These are phyloP conservation scores for Hortiboletus flavorubellus DNA, from an alignment of 768 basidiomycete species.

Conservation along the genomic window DNA sequence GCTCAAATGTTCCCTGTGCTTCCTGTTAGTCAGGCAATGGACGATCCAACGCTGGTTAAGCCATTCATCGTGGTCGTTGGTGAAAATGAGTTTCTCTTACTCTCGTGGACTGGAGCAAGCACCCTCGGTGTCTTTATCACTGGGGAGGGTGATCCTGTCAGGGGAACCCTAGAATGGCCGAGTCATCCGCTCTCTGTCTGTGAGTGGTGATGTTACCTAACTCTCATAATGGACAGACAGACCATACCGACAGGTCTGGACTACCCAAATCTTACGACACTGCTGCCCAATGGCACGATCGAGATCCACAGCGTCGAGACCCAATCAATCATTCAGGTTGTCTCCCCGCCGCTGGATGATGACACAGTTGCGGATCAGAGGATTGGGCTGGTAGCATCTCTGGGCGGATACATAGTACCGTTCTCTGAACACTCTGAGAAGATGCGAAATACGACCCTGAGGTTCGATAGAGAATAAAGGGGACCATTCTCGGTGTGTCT, in stretches of 20 bases:
- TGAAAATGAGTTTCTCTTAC: slow-evolving; percentile 78
- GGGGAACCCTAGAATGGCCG: slow-evolving; percentile 87
- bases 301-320: slow-evolving; percentile 80
- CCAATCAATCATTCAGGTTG: slow-evolving; percentile 66
- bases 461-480: slow-evolving; percentile 22
- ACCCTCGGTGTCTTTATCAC: slow-evolving; percentile 88
- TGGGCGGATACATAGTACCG: slow-evolving; percentile 41
- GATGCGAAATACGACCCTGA: slow-evolving; percentile 34
- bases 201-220: slow-evolving; percentile 38
- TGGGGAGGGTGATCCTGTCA: slow-evolving; percentile 79
- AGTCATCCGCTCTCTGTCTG: slow-evolving; percentile 73
- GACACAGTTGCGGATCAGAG: slow-evolving; percentile 24
- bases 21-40: slow-evolving; percentile 70
- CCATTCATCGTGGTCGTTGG: slow-evolving; percentile 75
- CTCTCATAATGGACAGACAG: not conserved
- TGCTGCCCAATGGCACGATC: slow-evolving; percentile 75
- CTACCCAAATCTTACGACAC: slow-evolving; percentile 73
- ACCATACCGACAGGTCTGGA: slow-evolving; percentile 57
- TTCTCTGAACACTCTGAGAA: slow-evolving; percentile 39
- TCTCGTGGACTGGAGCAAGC: slow-evolving; percentile 78
- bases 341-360: slow-evolving; percentile 45
- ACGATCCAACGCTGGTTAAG: slow-evolving; percentile 42
- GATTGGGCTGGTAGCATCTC: slow-evolving; percentile 27
- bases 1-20: slow-evolving; percentile 69
- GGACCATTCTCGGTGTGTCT: slow-evolving; percentile 19